Conservation (phyloP, 768 basidiomycete species). For the Termitomyces sp. region DNA sequence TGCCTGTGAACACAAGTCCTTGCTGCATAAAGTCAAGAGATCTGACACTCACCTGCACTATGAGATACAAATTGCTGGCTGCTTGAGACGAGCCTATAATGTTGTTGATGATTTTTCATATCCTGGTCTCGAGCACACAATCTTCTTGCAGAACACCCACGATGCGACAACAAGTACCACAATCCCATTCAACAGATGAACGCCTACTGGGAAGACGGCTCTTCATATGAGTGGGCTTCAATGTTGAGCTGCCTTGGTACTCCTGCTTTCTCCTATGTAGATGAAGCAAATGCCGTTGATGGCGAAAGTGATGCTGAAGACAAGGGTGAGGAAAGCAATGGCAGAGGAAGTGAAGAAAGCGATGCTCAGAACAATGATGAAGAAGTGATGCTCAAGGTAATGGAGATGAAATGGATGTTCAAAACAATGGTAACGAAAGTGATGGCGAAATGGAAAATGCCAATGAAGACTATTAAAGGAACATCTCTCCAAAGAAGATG, state of each 20-base stretch:
- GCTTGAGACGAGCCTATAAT: neutral
- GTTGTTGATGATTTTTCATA: neutral
- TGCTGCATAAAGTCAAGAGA: no score
- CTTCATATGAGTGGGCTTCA: neutral
- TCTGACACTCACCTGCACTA: neutral
- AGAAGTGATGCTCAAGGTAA: no score
- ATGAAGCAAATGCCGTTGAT: neutral
- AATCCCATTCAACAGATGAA: neutral
- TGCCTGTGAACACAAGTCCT: neutral
- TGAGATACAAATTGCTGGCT: neutral
- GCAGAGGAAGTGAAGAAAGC: no score
- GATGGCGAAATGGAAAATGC: no score
- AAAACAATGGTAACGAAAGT: no score
- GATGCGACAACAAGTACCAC: neutral
- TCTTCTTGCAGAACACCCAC: neutral
- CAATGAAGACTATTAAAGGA: no score
- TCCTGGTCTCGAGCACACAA: neutral
- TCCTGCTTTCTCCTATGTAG: neutral
- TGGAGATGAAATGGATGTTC: no score
- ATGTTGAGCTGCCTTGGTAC: neutral
- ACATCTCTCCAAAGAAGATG: no score
- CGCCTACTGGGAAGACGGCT: neutral
- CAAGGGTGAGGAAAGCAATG: no score
- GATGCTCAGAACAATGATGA: no score
- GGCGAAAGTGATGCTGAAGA: no score